phyloP scores from a whole-genome alignment of 495 filamentous ascomycete genomes.

The Cercophora samala region DNA sequence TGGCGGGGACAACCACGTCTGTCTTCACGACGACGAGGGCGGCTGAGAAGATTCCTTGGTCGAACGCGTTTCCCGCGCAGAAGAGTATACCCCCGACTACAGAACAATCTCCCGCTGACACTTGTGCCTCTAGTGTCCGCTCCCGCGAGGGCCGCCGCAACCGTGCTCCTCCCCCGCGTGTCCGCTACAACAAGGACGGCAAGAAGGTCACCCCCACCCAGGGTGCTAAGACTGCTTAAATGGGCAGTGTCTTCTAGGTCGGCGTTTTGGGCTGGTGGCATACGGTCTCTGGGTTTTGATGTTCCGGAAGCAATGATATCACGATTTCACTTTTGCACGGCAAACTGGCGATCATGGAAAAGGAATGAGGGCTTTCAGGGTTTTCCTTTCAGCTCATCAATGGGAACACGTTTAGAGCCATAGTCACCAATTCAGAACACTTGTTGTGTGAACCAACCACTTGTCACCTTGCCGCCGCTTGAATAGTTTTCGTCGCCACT shows the following conservation, averaged over 20 bases:
- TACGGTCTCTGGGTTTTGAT: conserved; percentile 26
- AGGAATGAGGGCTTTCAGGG: conserved; percentile 21
- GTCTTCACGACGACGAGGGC: conserved; percentile 41
- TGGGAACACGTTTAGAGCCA: conserved; percentile 26
- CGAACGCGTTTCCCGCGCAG: conserved; percentile 43
- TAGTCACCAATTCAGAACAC: conserved; percentile 37
- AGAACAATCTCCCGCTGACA: conserved; percentile 36
- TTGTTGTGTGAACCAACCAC: conserved; percentile 21
- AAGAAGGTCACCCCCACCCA: conserved; percentile 98
- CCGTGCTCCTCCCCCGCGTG: conserved; percentile 93
- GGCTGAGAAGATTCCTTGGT: conserved; percentile 60
- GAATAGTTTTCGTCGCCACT: conserved; percentile 4
- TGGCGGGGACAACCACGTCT: conserved; percentile 37
- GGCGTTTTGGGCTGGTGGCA: conserved; percentile 33
- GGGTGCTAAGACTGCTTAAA: conserved; percentile 43
- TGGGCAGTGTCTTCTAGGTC: conserved; percentile 19
- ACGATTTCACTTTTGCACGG: conserved; percentile 28
- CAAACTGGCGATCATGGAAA: conserved; percentile 28
- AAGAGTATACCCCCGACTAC: conserved; percentile 19
- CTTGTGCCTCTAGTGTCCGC: conserved; percentile 69
- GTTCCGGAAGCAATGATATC: conserved; percentile 31
- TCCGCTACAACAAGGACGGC: conserved; percentile 99
- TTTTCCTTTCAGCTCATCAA: conserved; percentile 15
- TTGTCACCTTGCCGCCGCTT: background rate
- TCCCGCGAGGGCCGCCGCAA: conserved; percentile 97